These are phyloP conservation scores for Tirmania nivea DNA, from an alignment of 495 filamentous ascomycete species.

Conservation along the genomic window DNA sequence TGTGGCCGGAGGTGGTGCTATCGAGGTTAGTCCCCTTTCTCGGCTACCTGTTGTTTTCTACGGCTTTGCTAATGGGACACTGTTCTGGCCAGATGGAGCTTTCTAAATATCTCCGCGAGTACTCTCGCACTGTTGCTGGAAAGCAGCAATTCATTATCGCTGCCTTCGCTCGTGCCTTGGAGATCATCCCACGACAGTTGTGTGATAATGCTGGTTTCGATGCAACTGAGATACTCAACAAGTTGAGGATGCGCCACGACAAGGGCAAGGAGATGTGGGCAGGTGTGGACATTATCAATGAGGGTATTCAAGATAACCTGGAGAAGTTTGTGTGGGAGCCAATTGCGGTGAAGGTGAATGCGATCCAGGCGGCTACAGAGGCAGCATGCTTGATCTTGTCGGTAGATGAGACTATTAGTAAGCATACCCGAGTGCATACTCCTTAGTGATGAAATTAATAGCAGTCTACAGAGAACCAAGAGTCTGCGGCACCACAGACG, in stretches of 20 bases:
- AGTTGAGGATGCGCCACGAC: constrained; percentile 79
- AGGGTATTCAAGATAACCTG: constrained; percentile 84
- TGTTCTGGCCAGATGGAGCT: constrained; percentile 49
- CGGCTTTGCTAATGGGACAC: background rate
- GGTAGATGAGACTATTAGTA: constrained; percentile 83
- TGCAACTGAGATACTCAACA: constrained; percentile 89
- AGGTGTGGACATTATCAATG: constrained; percentile 82
- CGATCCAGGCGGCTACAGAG: constrained; percentile 86
- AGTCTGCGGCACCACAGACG: constrained; percentile 58
- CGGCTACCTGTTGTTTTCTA: constrained; percentile 6
- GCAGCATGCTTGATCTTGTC: constrained; percentile 84
- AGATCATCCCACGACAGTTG: constrained; percentile 87
- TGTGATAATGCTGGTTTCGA: constrained; percentile 98
- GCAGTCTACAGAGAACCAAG: constrained; percentile 47
- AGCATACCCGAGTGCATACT: constrained; percentile 2
- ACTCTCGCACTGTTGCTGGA: constrained; percentile 74
- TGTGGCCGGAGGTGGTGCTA: constrained; percentile 83
- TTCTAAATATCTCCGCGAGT: constrained; percentile 70
- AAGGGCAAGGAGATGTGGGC: constrained; percentile 69
- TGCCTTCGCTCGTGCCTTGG: constrained; percentile 88
- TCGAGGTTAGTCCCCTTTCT: constrained; percentile 27
- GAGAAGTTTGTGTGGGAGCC: constrained; percentile 93
- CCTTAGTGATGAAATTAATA: constrained; percentile 1
- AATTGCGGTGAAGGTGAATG: constrained; percentile 86
- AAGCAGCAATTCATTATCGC: constrained; percentile 97